Evolutionary conservation across 2,329 filamentous ascomycete genomes (phyloP), one percentile per base, ranked within the genome.

Genomic region (Blastomyces parvus): DNA sequence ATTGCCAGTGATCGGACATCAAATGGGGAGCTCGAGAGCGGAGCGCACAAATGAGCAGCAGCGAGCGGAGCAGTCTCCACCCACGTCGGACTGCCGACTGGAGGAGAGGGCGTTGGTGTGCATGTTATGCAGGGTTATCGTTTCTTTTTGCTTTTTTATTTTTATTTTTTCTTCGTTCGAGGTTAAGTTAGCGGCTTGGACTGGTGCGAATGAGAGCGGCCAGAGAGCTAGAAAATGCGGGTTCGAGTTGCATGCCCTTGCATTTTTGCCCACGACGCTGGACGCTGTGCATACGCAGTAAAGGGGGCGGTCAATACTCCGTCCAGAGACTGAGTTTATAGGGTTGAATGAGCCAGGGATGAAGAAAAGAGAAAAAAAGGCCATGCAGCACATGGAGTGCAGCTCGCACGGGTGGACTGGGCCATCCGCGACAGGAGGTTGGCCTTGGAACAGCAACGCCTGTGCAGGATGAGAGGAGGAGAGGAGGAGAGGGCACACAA

Each of bases 331-430:
- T 8, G 17, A 56, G 19, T 30, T 30, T 13, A 56, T 38, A 56
- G 30, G 53, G 30, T 56, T 58, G 55, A 40, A 17, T n/a, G 52
- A 38, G 38, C 30, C 19, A 57, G 55, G 22, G 42, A 48, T 48
- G 57, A 42, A 59, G 40, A 17, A 14, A 36, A 14, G 25, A 9
- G 8, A 36, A 13, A 11, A 25, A 40, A 33, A n/a, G 40, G 14
- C 40, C 57, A 59, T 48, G 57, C 57, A 59, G 42, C 30, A 14
- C 48, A 14, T 14, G 22, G 57, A 48, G 57, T 48, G 27, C 57
- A 59, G 42, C 40, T 7, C 3, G 52, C 30, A 22, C 36, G 38
- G 22, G 36, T 4, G 56, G 33, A 57, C 36, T 36, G n/a, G 55
- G 5, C 50, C 55, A 19, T 40, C 22, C 19, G 38, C 13, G 9